Percentiles rank a stretch among this genome's conserved stretches.
Conservation (phyloP, 106 monocot species). For the Chionographis japonica region DNA sequence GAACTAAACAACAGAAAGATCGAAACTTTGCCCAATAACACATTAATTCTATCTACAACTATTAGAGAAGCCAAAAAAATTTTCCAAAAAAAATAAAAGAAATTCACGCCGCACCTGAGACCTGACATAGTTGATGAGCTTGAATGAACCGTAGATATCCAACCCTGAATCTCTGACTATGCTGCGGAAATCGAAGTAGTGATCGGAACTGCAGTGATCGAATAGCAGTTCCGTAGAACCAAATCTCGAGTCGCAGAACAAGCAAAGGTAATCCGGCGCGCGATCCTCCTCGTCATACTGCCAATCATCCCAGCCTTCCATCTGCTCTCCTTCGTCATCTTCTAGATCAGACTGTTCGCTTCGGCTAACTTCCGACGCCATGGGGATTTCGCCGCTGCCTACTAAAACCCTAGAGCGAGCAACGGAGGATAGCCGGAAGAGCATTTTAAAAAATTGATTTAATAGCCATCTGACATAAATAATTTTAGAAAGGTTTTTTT, state of each 20-base stretch:
- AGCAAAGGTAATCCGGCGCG: slow-evolving; percentile 37
- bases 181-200: slow-evolving; percentile 64
- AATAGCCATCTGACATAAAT: too few species aligned
- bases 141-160: slow-evolving; percentile 87
- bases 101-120: slow-evolving; percentile 39
- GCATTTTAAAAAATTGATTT: too few species aligned
- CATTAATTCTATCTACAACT: neutral
- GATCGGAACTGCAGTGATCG: slow-evolving; percentile 55
- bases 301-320: slow-evolving; percentile 67
- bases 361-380: neutral
- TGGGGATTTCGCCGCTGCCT: neutral
- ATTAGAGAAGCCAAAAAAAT: too few species aligned
- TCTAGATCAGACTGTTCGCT: slow-evolving; percentile 17
- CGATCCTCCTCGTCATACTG: slow-evolving; percentile 36
- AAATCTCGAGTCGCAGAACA: slow-evolving; percentile 68
- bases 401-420: neutral
- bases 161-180: slow-evolving; percentile 40
- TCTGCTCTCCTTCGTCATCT: slow-evolving; percentile 35
- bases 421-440: too few species aligned
- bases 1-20: neutral
- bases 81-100: neutral
- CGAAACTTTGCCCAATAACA: neutral
- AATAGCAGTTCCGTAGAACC: slow-evolving; percentile 36
- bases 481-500: too few species aligned
- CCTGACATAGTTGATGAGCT: slow-evolving; percentile 89